Percentiles rank a stretch among this genome's conserved stretches.
Conservation (phyloP, 2,329 filamentous ascomycete genomes). For the Xylaria multiplex region DNA sequence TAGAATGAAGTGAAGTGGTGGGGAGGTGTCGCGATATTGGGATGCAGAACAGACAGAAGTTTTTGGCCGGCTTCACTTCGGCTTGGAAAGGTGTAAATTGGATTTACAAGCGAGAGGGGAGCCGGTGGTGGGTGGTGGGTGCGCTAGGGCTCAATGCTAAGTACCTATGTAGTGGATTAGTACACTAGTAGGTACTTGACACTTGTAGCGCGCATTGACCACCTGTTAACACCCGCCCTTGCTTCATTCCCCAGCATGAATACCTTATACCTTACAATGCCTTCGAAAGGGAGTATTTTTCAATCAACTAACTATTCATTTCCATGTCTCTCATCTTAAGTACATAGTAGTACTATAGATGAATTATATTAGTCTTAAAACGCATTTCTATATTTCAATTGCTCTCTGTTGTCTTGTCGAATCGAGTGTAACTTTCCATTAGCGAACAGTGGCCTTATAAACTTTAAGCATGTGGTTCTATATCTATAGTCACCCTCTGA, state of each 20-base stretch:
- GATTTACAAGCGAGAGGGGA: slow-evolving; percentile 37
- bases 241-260: too few relatives aligned
- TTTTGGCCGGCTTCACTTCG: slow-evolving; percentile 46
- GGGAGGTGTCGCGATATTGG: slow-evolving; percentile 49
- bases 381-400: too few relatives aligned
- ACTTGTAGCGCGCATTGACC: neutral
- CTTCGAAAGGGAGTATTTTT: too few relatives aligned
- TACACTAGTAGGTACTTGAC: neutral
- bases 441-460: too few relatives aligned
- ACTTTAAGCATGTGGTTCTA: too few relatives aligned
- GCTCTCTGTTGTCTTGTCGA: too few relatives aligned
- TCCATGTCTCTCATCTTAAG: too few relatives aligned
- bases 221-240: neutral
- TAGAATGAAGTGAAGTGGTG: slow-evolving; percentile 44
- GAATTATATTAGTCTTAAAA: too few relatives aligned
- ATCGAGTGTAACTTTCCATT: too few relatives aligned
- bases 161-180: slow-evolving; percentile 13
- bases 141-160: slow-evolving; percentile 37
- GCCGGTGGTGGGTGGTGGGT: slow-evolving; percentile 32
- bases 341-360: too few relatives aligned
- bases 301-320: neutral
- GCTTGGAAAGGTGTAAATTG: slow-evolving; percentile 35
- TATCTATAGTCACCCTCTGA: neutral
- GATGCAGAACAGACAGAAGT: slow-evolving; percentile 44
- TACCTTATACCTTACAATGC: too few relatives aligned